These are phyloP conservation scores for Aspergillus campestris DNA, from an alignment of 495 filamentous ascomycete genomes.

Conservation along the genomic window DNA sequence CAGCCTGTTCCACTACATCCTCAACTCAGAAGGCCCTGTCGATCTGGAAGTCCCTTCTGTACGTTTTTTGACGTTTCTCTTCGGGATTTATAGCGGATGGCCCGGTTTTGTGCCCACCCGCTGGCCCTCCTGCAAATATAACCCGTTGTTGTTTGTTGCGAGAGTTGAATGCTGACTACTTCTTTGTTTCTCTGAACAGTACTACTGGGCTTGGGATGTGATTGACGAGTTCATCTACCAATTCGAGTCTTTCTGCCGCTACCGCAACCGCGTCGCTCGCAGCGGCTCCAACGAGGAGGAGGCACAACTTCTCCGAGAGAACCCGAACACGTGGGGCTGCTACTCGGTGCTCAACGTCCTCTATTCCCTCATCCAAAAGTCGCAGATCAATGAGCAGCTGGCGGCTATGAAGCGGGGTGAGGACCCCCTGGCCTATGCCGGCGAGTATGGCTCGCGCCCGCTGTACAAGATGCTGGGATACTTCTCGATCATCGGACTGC, in stretches of 20 bases:
- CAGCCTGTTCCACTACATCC: constrained; percentile 95
- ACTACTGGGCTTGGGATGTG: constrained; percentile 99
- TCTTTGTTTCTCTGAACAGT: constrained; percentile 43
- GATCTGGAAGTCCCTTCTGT: constrained; percentile 94
- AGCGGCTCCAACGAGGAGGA: constrained; percentile 83
- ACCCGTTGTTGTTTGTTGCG: too few species aligned
- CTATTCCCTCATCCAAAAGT: constrained; percentile 96
- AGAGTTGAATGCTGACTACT: too few species aligned
- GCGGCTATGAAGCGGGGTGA: constrained; percentile 89
- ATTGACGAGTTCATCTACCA: constrained; percentile 99
- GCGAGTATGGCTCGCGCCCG: constrained; percentile 87
- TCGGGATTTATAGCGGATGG: too few species aligned
- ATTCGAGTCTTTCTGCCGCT: constrained; percentile 97
- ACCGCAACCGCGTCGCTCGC: constrained; percentile 83
- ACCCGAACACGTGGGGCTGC: constrained; percentile 98
- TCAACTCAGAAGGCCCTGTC: constrained; percentile 96
- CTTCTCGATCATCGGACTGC: constrained; percentile 95
- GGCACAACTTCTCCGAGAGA: constrained; percentile 81
- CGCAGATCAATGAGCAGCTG: constrained; percentile 95
- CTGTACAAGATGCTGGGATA: constrained; percentile 98
- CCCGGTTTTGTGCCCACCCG: constrained; percentile 4
- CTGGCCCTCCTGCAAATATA: not conserved
- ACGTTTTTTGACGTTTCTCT: constrained; percentile 25
- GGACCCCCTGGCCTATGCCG: constrained; percentile 73
- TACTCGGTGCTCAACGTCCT: constrained; percentile 99